Evolutionary conservation across 1,284 basidiomycete genomes (phyloP).

Genomic region (Melampsora larici-populina): DNA sequence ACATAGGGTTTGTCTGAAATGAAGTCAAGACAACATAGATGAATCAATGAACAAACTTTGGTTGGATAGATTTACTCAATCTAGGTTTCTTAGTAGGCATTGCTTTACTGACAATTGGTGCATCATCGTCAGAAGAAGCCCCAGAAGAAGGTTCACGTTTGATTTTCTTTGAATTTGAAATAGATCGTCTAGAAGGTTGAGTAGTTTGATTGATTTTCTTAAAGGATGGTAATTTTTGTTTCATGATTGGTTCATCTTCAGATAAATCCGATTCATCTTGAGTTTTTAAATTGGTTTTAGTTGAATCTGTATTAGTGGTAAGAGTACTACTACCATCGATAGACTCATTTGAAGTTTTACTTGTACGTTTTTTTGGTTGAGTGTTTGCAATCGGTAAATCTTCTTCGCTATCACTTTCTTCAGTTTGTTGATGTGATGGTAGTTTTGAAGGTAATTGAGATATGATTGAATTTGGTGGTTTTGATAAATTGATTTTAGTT

Average conservation of each 20-base stretch:
- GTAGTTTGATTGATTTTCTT: not conserved
- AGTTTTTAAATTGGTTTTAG: not conserved
- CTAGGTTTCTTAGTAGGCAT: conserved; percentile 14
- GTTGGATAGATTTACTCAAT: conserved; percentile 13
- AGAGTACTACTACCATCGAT: not conserved
- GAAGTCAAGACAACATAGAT: not conserved
- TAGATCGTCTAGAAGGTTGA: not conserved
- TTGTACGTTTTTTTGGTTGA: not conserved
- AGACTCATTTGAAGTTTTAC: not conserved
- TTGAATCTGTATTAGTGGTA: not conserved
- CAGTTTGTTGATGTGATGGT: not conserved
- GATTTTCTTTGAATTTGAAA: not conserved
- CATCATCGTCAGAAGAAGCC: conserved; percentile 36
- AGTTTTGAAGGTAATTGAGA: not conserved
- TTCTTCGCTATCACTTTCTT: not conserved
- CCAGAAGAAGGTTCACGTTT: not conserved
- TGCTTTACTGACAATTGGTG: conserved; percentile 41
- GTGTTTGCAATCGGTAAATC: not conserved
- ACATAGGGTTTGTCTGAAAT: not conserved
- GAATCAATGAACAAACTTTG: not conserved
- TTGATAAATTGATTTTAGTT: conserved; percentile 6
- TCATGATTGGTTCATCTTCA: not conserved
- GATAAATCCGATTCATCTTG: not conserved
- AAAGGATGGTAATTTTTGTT: not conserved
- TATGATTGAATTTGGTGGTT: conserved; percentile 6